These are phyloP conservation scores for Candida mattraensis DNA, from an alignment of 805 yeast species.

Conservation along the genomic window DNA sequence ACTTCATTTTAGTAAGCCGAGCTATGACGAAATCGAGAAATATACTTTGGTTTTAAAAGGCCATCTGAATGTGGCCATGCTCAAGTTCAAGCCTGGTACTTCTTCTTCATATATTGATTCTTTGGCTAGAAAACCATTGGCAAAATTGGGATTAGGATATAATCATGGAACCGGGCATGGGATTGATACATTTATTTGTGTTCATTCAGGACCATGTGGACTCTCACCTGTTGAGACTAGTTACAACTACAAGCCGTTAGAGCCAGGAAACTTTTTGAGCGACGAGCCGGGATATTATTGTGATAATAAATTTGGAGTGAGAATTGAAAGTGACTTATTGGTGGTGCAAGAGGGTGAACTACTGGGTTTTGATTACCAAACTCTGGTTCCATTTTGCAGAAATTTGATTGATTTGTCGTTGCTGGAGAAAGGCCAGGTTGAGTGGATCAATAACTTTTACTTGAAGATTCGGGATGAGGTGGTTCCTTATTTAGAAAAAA, in stretches of 20 bases:
- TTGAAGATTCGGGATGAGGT: constrained; percentile 52
- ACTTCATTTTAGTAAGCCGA: constrained; percentile 61
- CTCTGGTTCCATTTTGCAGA: constrained; percentile 81
- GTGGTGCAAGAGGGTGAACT: constrained; percentile 50
- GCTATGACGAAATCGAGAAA: constrained; percentile 55
- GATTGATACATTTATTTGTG: constrained; percentile 86
- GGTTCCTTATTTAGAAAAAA: constrained; percentile 48
- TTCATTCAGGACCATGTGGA: constrained; percentile 93
- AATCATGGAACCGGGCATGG: constrained; percentile 98
- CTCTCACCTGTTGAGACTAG: constrained; percentile 47
- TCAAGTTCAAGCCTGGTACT: constrained; percentile 74
- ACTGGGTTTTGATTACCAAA: constrained; percentile 77
- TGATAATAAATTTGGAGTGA: constrained; percentile 85
- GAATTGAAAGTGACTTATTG: constrained; percentile 83
- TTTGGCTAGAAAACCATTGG: constrained; percentile 78
- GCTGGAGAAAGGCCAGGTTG: constrained; percentile 59
- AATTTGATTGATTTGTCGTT: constrained; percentile 63
- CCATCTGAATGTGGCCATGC: constrained; percentile 79
- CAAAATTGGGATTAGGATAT: constrained; percentile 82
- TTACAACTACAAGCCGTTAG: constrained; percentile 47
- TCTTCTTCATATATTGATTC: constrained; percentile 77
- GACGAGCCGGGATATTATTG: constrained; percentile 95
- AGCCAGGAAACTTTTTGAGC: constrained; percentile 73
- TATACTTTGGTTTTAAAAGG: constrained; percentile 91
- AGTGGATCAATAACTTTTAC: constrained; percentile 72